Percentiles rank a stretch among this genome's conserved stretches.
phyloP scores from a whole-genome alignment of 208 protist species.

The Trypanosomatidae sp. region DNA sequence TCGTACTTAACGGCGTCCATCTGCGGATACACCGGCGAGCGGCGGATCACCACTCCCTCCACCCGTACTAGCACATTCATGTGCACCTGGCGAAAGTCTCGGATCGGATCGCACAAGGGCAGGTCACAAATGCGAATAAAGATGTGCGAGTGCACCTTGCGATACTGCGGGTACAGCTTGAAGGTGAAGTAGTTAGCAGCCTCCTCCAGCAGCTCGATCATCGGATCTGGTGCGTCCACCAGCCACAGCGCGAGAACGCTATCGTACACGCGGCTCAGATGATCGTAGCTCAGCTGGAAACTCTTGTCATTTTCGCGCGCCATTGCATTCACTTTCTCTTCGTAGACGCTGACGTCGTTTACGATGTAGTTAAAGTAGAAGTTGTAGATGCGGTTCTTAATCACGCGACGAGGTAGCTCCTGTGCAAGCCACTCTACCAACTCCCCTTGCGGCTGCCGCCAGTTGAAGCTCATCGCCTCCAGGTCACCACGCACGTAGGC shows the following conservation, averaged over 20 bases:
- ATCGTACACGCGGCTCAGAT: slow-evolving; percentile 90
- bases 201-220: slow-evolving; percentile 98
- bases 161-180: slow-evolving; percentile 94
- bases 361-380: slow-evolving; percentile 92
- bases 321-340: slow-evolving; percentile 81
- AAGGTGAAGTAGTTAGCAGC: slow-evolving; percentile 93
- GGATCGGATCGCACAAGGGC: slow-evolving; percentile 96
- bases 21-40: slow-evolving; percentile 98
- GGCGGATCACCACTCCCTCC: slow-evolving; percentile 98
- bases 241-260: slow-evolving; percentile 96
- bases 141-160: slow-evolving; percentile 90
- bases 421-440: slow-evolving; percentile 91
- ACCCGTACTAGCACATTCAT: slow-evolving; percentile 98
- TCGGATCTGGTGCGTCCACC: slow-evolving; percentile 95
- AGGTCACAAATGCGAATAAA: slow-evolving; percentile 98
- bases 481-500: slow-evolving; percentile 81
- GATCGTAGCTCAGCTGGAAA: slow-evolving; percentile 94
- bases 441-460: slow-evolving; percentile 84
- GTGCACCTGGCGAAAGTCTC: slow-evolving; percentile 98
- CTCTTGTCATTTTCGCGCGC: slow-evolving; percentile 93
- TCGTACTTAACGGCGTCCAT: slow-evolving; percentile 97
- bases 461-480: slow-evolving; percentile 84
- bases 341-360: slow-evolving; percentile 77
- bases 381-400: slow-evolving; percentile 92
- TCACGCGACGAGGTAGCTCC: slow-evolving; percentile 79